phyloP scores from a whole-genome alignment of 305 asterid genomes.

The Solanum hybrid region DNA sequence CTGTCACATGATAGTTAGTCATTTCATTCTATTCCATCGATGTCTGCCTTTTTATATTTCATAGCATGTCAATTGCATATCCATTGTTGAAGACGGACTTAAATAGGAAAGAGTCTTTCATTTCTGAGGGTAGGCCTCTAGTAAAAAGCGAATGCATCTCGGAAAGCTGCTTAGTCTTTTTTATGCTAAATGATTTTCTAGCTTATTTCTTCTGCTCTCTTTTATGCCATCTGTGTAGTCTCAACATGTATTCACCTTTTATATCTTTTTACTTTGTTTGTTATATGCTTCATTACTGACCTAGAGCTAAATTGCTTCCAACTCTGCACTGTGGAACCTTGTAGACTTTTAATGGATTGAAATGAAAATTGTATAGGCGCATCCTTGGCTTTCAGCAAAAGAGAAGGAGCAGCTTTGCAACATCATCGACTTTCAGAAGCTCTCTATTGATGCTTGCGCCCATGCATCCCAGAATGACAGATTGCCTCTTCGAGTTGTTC shows the following conservation, averaged over 20 bases:
- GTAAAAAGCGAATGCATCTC: background rate
- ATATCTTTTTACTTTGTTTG: background rate
- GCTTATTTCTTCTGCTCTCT: background rate
- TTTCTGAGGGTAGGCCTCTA: background rate
- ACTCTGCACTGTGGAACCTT: background rate
- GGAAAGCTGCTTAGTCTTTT: background rate
- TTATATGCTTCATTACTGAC: background rate
- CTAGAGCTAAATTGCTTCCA: background rate
- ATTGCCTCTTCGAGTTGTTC: conserved; percentile 74
- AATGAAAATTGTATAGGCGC: conserved; percentile 50
- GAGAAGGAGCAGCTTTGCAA: conserved; percentile 80
- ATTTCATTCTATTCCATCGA: background rate
- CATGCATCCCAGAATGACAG: conserved; percentile 94
- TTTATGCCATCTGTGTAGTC: background rate
- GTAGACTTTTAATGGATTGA: conserved; percentile 7
- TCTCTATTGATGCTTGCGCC: conserved; percentile 93
- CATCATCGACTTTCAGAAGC: conserved; percentile 77
- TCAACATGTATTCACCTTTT: background rate
- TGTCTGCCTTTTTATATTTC: background rate
- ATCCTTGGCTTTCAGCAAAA: conserved; percentile 70
- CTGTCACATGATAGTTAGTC: background rate
- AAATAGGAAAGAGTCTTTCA: background rate
- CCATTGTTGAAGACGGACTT: background rate
- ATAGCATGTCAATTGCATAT: background rate
- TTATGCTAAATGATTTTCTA: background rate